These are phyloP conservation scores for Gracilaria domingensis DNA, from an alignment of 23 red algal species.

Conservation along the genomic window DNA sequence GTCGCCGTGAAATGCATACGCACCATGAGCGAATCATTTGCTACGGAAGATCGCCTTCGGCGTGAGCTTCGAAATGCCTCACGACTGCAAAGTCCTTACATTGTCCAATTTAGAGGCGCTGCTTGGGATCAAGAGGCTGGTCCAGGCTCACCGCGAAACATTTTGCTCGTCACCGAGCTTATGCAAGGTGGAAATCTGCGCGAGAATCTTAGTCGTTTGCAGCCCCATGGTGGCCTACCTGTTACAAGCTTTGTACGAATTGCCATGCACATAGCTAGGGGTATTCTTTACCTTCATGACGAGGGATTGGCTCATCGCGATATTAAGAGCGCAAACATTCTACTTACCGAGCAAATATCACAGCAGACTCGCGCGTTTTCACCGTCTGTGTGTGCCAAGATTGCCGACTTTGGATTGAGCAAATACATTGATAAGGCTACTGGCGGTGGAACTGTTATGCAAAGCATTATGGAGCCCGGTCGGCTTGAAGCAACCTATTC, in stretches of 20 bases:
- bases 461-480: constrained; percentile 77
- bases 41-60: constrained; percentile 61
- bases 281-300: constrained; percentile 76
- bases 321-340: constrained; percentile 85
- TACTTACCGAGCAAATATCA: constrained; percentile 62
- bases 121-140: constrained; percentile 76
- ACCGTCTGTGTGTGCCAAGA: constrained; percentile 54
- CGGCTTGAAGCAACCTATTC: constrained; percentile 82
- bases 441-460: constrained; percentile 66
- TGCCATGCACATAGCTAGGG: constrained; percentile 57
- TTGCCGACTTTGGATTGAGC: constrained; percentile 84
- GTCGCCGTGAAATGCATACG: constrained; percentile 76
- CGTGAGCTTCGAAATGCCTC: constrained; percentile 71
- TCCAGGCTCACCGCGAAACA: constrained; percentile 40
- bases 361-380: constrained; percentile 2
- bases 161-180: constrained; percentile 80
- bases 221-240: constrained; percentile 1
- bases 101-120: constrained; percentile 71
- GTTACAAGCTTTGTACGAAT: constrained; percentile 71
- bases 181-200: constrained; percentile 85
- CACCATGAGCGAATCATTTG: constrained; percentile 61
- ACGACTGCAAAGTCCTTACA: constrained; percentile 50
- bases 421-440: constrained; percentile 78
- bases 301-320: constrained; percentile 80
- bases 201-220: constrained; percentile 51